A percentile compares a stretch with the other conserved stretches of the same genome.
Conservation (phyloP, 169 alveolate species). For the Cryptosporidium sp. region DNA sequence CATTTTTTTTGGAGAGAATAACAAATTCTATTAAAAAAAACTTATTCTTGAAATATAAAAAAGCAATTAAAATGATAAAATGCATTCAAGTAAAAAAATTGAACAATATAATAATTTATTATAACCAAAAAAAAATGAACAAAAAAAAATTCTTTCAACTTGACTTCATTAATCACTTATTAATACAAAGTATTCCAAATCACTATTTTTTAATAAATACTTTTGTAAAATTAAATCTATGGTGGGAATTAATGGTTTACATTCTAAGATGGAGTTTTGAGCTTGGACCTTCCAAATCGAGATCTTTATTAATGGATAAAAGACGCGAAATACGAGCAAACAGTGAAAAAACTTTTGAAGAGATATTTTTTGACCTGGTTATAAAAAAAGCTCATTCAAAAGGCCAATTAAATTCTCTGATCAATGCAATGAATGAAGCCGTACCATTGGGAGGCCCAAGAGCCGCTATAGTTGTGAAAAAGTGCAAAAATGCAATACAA, state of each 20-base stretch:
- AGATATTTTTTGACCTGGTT: conserved; percentile 30
- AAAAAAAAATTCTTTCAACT: background rate
- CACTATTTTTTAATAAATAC: conserved; percentile 45
- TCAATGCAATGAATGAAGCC: conserved; percentile 47
- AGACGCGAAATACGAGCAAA: background rate
- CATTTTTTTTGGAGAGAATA: conserved; percentile 37
- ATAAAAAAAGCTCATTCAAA: conserved; percentile 35
- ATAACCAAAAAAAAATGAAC: background rate
- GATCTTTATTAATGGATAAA: conserved; percentile 26
- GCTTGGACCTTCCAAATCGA: conserved; percentile 30
- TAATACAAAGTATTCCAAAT: conserved; percentile 12
- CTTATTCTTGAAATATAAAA: background rate
- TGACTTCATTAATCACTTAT: conserved; percentile 11
- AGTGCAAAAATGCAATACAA: conserved; percentile 43
- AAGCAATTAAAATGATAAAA: background rate
- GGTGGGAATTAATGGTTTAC: conserved; percentile 75
- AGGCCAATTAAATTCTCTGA: conserved; percentile 19
- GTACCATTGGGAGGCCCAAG: conserved; percentile 62
- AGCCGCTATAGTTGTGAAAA: conserved; percentile 20
- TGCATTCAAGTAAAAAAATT: background rate
- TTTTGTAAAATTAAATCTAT: conserved; percentile 47
- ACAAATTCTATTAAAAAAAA: conserved; percentile 17
- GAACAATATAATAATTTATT: background rate
- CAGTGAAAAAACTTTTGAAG: conserved; percentile 30
- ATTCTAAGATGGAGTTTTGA: conserved; percentile 70